Evolutionary conservation across 2,329 filamentous ascomycete genomes (phyloP).

Genomic region (Septoria linicola): DNA sequence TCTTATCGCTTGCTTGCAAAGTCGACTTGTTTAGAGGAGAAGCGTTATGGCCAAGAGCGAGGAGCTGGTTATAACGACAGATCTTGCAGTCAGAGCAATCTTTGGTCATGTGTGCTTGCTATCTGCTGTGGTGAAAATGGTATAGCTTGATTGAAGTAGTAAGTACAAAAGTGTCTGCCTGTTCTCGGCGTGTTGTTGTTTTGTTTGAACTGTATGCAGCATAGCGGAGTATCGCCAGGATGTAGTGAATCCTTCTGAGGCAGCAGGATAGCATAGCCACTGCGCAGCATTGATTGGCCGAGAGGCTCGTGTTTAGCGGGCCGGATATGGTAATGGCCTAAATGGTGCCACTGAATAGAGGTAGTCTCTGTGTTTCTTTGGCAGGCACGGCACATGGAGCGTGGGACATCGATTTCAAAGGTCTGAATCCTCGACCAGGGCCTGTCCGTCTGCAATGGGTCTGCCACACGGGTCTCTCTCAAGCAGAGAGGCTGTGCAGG

Average conservation of each 20-base stretch:
- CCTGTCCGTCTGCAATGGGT: too few species aligned
- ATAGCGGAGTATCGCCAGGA: background rate
- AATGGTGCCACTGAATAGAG: too few species aligned
- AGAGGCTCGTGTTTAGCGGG: too few species aligned
- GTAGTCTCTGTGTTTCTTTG: too few species aligned
- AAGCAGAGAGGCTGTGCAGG: too few species aligned
- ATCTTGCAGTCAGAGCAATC: constrained; percentile 2
- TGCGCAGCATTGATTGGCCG: background rate
- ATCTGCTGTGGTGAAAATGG: background rate
- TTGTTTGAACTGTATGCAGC: background rate
- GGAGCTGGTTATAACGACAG: constrained; percentile 2
- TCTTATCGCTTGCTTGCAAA: background rate
- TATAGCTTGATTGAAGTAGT: background rate
- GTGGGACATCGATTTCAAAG: too few species aligned
- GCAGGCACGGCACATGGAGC: too few species aligned
- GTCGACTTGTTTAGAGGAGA: background rate
- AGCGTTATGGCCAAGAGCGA: background rate
- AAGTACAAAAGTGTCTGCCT: constrained; percentile 6
- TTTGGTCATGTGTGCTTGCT: background rate
- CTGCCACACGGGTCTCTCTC: too few species aligned
- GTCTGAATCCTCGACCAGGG: too few species aligned
- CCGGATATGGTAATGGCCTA: too few species aligned
- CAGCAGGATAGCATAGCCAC: constrained; percentile 5
- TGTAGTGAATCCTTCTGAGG: constrained; percentile 4
- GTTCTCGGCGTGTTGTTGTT: background rate